Percentiles rank a stretch among this genome's conserved stretches.
Evolutionary conservation across 495 filamentous ascomycete species (phyloP).

Genomic region (Talaromyces ruber): DNA sequence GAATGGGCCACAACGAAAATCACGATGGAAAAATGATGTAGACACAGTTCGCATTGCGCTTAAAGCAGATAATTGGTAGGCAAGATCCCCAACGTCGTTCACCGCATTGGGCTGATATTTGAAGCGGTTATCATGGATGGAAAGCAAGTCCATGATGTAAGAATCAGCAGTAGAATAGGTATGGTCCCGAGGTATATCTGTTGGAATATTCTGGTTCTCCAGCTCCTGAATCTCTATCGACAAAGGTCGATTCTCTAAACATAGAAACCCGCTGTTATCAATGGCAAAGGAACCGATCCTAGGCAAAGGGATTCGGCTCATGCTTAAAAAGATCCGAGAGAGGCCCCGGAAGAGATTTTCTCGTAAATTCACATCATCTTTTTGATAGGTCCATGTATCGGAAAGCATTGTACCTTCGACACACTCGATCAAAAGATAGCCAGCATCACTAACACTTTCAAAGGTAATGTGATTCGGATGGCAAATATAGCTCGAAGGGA

Average conservation of each 20-base stretch:
- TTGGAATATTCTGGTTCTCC: conserved; percentile 29
- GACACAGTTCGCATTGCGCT: conserved; percentile 20
- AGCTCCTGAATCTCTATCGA: conserved; percentile 14
- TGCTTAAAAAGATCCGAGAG: conserved; percentile 14
- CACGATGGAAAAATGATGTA: conserved; percentile 15
- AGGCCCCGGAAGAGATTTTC: conserved; percentile 16
- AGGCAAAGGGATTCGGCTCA: conserved; percentile 11
- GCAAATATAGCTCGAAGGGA: conserved; percentile 16
- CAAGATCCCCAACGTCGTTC: conserved; percentile 16
- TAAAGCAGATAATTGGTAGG: conserved; percentile 18
- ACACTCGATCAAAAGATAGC: conserved; percentile 29
- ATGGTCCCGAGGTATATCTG: conserved; percentile 18
- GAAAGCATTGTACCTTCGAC: conserved; percentile 28
- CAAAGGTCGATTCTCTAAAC: conserved; percentile 16
- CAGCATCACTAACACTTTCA: conserved; percentile 5
- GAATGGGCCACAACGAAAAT: conserved; percentile 15
- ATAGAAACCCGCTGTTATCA: conserved; percentile 12
- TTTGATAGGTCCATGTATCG: conserved; percentile 17
- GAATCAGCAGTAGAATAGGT: conserved; percentile 24
- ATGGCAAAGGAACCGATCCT: conserved; percentile 14
- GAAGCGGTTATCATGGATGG: conserved; percentile 21
- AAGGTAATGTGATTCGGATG: conserved; percentile 7
- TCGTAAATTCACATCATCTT: conserved; percentile 11
- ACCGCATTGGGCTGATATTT: conserved; percentile 25
- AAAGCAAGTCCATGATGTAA: conserved; percentile 22